These are phyloP conservation scores for Brassica cretica DNA, from an alignment of 345 rosid genomes.

Conservation along the genomic window DNA sequence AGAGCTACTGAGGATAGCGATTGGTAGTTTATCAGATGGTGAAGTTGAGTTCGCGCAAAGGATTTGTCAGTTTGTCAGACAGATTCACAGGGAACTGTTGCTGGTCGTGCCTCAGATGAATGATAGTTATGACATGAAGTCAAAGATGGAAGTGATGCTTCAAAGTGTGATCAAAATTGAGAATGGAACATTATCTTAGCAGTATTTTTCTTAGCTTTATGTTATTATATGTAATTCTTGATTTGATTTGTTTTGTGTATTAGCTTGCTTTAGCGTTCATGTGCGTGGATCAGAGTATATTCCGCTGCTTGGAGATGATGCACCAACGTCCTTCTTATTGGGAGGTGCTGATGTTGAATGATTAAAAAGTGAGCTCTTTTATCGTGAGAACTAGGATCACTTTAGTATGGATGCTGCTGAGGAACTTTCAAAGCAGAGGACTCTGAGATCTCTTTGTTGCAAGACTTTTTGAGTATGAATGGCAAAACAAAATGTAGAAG, in stretches of 20 bases:
- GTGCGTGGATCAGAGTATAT: conserved; percentile 85
- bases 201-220: background rate
- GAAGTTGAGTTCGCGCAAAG: conserved; percentile 77
- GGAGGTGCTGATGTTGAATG: conserved; percentile 43
- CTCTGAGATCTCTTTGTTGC: no score
- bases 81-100: conserved; percentile 61
- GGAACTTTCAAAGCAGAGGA: no score
- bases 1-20: conserved; percentile 94
- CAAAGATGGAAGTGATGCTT: conserved; percentile 88
- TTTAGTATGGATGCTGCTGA: no score
- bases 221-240: no score
- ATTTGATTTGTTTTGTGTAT: no score
- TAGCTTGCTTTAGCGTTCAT: conserved; percentile 46
- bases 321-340: conserved; percentile 48
- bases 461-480: no score
- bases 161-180: conserved; percentile 94
- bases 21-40: conserved; percentile 86
- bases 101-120: conserved; percentile 85
- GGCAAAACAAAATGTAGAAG: no score
- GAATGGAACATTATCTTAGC: conserved; percentile 54
- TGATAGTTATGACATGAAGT: conserved; percentile 78
- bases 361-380: no score
- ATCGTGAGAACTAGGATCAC: no score
- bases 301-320: conserved; percentile 61
- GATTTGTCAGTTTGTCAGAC: conserved; percentile 46